Evolutionary conservation across 2,329 filamentous ascomycete genomes (phyloP), one percentile per base, ranked within the genome.

Genomic region (Sporothrix brasiliensis): DNA sequence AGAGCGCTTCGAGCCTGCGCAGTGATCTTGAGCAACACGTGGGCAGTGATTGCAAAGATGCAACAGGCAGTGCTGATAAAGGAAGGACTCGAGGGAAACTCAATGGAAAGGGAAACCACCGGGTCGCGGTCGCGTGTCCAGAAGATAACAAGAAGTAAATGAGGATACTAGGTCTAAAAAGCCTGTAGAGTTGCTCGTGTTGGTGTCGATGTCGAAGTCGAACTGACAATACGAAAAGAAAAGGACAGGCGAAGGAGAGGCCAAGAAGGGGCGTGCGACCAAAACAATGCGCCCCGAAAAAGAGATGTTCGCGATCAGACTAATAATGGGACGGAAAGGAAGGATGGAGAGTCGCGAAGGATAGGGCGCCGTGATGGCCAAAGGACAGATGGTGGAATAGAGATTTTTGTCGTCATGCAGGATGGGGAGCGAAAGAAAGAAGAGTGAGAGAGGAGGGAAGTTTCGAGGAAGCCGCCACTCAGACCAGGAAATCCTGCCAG

Each of bases 1-100:
- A 83, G 86, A 81, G 81, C 81, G 80, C 79, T 78, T 77, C 74
- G 77, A 74, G 77, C 79, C 76, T 77, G 78, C 77, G 75, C 77
- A 58, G 68, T 69, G 66, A 30, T 60, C 21, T 58, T 41, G 14
- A 16, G 50, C 6, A 16, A 52, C 54, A 44, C 47, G 49, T 74
- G 60, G 16, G 14, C 50, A 49, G 39, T 10, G 39, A 50, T 14
- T n/a, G n/a, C 11, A n/a, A 19, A 30, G 19, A 54, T 30, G 21
- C 24, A 52, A 39, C 24, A 41, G 58, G 19, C 19, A 19, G 47
- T 53, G 24, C 30, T 34, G 16, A 58, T n/a, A 2, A 13, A 41
- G 34, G 54, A 39, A 21, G 21, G 14, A 10, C 4, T 47, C 58
- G 39, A 63, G 39, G 21, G 41, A 11, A 27, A n/a, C 21, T n/a